These are phyloP conservation scores for Podaxis sp. DNA, from an alignment of 768 basidiomycete species.

Conservation along the genomic window DNA sequence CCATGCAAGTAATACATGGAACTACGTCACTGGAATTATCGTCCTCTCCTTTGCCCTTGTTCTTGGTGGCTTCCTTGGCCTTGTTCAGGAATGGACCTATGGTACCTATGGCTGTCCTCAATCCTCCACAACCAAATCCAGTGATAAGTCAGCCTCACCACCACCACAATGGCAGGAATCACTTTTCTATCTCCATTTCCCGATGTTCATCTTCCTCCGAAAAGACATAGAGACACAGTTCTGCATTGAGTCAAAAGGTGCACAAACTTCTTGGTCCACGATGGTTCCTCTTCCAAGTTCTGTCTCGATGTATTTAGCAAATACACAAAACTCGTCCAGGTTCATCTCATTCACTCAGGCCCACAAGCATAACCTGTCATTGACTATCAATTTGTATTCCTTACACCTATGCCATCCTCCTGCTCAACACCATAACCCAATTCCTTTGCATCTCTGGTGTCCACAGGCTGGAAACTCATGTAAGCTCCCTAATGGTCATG, in stretches of 20 bases:
- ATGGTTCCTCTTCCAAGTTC: conserved; percentile 18
- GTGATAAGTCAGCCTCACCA: conserved; percentile 14
- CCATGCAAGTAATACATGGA: conserved; percentile 21
- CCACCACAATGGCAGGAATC: conserved; percentile 71
- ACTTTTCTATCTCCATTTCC: conserved; percentile 90
- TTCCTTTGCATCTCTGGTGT: conserved; percentile 86
- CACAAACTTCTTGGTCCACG: conserved; percentile 35
- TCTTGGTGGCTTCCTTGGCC: conserved; percentile 77
- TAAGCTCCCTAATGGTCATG: conserved; percentile 73
- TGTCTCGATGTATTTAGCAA: background rate
- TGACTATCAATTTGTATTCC: conserved; percentile 48
- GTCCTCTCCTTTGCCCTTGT: conserved; percentile 77
- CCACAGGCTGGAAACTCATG: conserved; percentile 76
- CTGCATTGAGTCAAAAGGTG: conserved; percentile 36
- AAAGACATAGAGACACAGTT: conserved; percentile 50
- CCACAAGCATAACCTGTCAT: conserved; percentile 26
- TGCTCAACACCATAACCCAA: conserved; percentile 80
- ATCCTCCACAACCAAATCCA: conserved; percentile 1
- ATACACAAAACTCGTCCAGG: conserved; percentile 19
- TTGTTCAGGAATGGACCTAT: conserved; percentile 84
- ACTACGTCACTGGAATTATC: conserved; percentile 68
- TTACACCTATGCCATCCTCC: conserved; percentile 56
- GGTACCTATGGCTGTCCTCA: conserved; percentile 31
- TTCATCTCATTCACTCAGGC: conserved; percentile 35
- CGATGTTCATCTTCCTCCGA: conserved; percentile 67